These are phyloP conservation scores for Apiotrichum gamsii DNA, from an alignment of 1,284 basidiomycete species.

Conservation along the genomic window DNA sequence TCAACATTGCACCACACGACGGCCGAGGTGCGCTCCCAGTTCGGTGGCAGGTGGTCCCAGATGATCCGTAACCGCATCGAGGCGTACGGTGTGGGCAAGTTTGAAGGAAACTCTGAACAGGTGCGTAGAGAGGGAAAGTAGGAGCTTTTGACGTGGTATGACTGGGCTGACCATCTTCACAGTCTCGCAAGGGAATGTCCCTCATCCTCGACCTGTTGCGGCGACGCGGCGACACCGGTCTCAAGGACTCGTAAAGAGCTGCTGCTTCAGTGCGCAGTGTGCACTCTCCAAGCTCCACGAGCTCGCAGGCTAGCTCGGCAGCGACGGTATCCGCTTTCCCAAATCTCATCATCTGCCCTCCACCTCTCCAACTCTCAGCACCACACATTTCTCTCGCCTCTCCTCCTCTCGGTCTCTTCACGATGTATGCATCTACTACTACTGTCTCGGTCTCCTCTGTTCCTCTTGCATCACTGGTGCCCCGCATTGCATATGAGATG, in stretches of 20 bases:
- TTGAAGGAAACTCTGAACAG: conserved; percentile 42
- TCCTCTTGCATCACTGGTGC: not conserved
- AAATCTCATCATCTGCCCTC: too few relatives aligned
- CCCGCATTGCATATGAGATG: too few relatives aligned
- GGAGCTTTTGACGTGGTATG: not conserved
- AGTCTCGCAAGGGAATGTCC: conserved; percentile 47
- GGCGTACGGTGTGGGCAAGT: conserved; percentile 42
- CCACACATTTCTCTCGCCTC: too few relatives aligned
- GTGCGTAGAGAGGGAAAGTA: conserved; percentile 19
- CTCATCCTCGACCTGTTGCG: conserved; percentile 39
- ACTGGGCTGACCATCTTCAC: not conserved
- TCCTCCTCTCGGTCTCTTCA: not conserved
- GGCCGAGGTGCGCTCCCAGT: conserved; percentile 42
- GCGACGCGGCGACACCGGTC: not conserved
- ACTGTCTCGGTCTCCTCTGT: not conserved
- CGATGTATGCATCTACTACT: conserved; percentile 12
- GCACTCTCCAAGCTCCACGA: too few relatives aligned
- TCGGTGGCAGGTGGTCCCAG: conserved; percentile 41
- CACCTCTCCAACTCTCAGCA: too few relatives aligned
- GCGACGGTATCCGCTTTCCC: too few relatives aligned
- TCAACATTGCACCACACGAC: conserved; percentile 43
- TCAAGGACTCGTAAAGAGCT: not conserved
- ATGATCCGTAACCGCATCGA: conserved; percentile 44
- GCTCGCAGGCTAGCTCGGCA: too few relatives aligned
- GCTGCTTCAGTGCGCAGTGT: too few relatives aligned